Conservation (phyloP, 2,329 filamentous ascomycete genomes). For the Talaromyces islandicus region DNA sequence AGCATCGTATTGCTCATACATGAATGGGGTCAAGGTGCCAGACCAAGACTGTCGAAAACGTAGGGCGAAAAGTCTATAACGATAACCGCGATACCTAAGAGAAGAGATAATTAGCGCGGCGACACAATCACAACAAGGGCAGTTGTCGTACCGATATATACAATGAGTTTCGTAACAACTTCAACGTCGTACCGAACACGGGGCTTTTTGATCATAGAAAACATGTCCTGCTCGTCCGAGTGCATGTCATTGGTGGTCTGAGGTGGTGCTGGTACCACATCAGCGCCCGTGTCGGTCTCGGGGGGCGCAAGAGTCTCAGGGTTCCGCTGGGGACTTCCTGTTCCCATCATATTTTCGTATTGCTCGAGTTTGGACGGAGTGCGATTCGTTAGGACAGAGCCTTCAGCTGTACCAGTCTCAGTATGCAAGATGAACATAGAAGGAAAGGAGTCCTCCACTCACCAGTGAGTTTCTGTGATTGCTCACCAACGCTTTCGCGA, state of each 20-base stretch:
- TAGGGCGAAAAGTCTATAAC: slow-evolving; percentile 70
- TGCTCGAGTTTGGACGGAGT: slow-evolving; percentile 52
- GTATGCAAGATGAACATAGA: neutral
- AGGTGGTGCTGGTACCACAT: slow-evolving; percentile 18
- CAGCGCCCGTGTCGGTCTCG: slow-evolving; percentile 13
- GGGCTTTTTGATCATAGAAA: slow-evolving; percentile 75
- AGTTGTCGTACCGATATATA: slow-evolving; percentile 70
- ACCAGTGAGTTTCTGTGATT: neutral
- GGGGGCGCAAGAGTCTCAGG: slow-evolving; percentile 20
- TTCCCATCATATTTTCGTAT: slow-evolving; percentile 70
- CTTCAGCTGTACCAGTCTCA: slow-evolving; percentile 15
- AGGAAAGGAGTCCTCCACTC: neutral
- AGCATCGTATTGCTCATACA: neutral
- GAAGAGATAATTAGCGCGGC: neutral
- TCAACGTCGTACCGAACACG: slow-evolving; percentile 97
- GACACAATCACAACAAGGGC: neutral
- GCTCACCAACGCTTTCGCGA: slow-evolving; percentile 52
- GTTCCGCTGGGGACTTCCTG: slow-evolving; percentile 44
- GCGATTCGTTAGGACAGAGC: slow-evolving; percentile 34
- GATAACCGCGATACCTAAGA: slow-evolving; percentile 68
- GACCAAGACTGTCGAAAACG: slow-evolving; percentile 59
- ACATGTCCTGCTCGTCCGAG: slow-evolving; percentile 68
- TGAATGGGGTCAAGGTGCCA: slow-evolving; percentile 28
- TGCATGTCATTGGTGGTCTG: slow-evolving; percentile 32
- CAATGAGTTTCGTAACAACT: slow-evolving; percentile 91